A percentile compares a stretch with the other conserved stretches of the same genome.
These are phyloP conservation scores for Ulmus americana DNA, from an alignment of 331 rosid species.

Conservation along the genomic window DNA sequence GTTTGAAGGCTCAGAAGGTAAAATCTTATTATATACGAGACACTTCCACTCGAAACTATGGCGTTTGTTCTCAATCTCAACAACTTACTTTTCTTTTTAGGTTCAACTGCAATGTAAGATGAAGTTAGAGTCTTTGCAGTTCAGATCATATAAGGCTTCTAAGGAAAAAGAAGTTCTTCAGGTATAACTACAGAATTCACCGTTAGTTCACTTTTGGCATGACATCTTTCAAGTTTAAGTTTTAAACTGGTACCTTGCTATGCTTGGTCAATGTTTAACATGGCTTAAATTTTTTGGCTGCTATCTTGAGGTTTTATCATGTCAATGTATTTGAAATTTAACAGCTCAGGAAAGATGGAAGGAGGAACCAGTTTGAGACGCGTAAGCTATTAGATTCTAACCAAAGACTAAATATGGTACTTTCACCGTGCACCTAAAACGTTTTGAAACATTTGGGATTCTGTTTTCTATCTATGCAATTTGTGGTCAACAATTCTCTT, in stretches of 20 bases:
- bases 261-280: neutral
- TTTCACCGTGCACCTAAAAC: neutral
- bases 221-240: neutral
- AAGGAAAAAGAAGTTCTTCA: slow-evolving; percentile 79
- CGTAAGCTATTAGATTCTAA: slow-evolving; percentile 58
- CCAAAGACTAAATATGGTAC: slow-evolving; percentile 67
- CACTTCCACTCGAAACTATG: neutral
- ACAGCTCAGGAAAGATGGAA: slow-evolving; percentile 73
- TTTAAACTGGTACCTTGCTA: slow-evolving; percentile 2
- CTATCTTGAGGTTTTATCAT: slow-evolving; percentile 15
- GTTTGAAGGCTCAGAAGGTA: slow-evolving; percentile 88
- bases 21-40: slow-evolving; percentile 3
- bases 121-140: slow-evolving; percentile 75
- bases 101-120: slow-evolving; percentile 83
- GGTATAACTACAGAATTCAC: slow-evolving; percentile 40
- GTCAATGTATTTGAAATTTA: slow-evolving; percentile 14
- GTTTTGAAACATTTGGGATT: neutral
- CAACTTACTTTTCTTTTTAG: slow-evolving; percentile 32
- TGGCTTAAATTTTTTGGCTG: slow-evolving; percentile 12
- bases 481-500: slow-evolving; percentile 5
- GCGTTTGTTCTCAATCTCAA: slow-evolving; percentile 1
- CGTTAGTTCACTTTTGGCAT: slow-evolving; percentile 2
- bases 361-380: slow-evolving; percentile 52
- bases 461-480: neutral
- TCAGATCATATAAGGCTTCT: slow-evolving; percentile 54